Conservation (phyloP, 108 stramenopile species). For the Fragilariopsis cylindrus region DNA sequence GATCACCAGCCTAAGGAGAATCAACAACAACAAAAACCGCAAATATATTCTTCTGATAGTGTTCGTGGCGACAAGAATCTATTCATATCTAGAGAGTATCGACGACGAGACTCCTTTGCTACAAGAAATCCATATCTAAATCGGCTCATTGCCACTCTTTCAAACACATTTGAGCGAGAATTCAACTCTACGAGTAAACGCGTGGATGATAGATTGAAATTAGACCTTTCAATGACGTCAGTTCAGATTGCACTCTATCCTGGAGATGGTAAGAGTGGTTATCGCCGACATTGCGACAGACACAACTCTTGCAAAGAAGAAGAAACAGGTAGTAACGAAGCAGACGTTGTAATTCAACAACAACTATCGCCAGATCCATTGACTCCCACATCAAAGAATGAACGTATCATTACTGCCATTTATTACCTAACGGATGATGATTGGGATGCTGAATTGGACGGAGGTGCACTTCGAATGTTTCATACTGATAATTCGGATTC, state of each 20-base stretch:
- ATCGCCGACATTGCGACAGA: slow-evolving; percentile 64
- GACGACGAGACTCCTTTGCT: slow-evolving; percentile 31
- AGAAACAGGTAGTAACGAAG: background rate
- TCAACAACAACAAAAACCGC: background rate
- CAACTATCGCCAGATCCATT: background rate
- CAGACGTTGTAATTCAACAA: slow-evolving; percentile 3
- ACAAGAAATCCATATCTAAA: slow-evolving; percentile 39
- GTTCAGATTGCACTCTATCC: slow-evolving; percentile 68
- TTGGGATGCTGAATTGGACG: slow-evolving; percentile 58
- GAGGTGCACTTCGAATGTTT: slow-evolving; percentile 59
- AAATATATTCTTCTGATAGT: slow-evolving; percentile 1
- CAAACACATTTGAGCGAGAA: slow-evolving; percentile 24
- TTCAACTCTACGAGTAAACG: slow-evolving; percentile 1
- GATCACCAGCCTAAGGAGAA: background rate
- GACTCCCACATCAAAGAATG: slow-evolving; percentile 1
- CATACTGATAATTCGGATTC: background rate
- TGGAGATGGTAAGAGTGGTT: slow-evolving; percentile 58
- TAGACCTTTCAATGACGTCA: slow-evolving; percentile 49
- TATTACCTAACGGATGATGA: slow-evolving; percentile 67
- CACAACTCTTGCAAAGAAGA: slow-evolving; percentile 14
- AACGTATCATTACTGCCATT: slow-evolving; percentile 61
- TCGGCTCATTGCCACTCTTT: slow-evolving; percentile 34
- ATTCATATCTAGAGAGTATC: slow-evolving; percentile 46
- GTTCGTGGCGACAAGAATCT: slow-evolving; percentile 50
- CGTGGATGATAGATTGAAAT: slow-evolving; percentile 15